A percentile compares a stretch with the other conserved stretches of the same genome.
phyloP scores from a whole-genome alignment of 768 basidiomycete species.

The Cystobasidiopsis lactophilus region DNA sequence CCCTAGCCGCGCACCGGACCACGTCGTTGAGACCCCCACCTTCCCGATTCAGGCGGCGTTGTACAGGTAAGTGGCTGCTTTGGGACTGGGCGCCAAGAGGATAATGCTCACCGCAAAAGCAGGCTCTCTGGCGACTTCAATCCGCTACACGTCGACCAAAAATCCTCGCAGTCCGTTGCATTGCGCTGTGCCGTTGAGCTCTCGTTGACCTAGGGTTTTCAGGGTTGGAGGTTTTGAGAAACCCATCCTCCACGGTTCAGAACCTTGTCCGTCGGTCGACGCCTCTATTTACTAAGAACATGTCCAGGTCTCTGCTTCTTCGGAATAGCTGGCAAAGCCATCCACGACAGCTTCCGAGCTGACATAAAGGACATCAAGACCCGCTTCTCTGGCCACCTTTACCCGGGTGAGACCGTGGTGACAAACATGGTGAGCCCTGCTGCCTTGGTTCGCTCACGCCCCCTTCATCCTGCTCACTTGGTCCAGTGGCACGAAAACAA shows the following conservation, averaged over 20 bases:
- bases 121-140: constrained; percentile 76
- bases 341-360: constrained; percentile 68
- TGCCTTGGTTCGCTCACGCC: too few species aligned
- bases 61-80: constrained; percentile 30
- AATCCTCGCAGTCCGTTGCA: too few species aligned
- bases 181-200: too few species aligned
- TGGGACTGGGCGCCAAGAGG: too few species aligned
- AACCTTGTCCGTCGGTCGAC: too few species aligned
- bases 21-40: constrained; percentile 71
- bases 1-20: constrained; percentile 67
- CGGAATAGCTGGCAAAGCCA: constrained; percentile 82
- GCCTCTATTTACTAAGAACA: too few species aligned
- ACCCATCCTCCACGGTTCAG: constrained; percentile 34
- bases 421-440: constrained; percentile 46
- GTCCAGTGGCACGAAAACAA: constrained; percentile 69
- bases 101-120: too few species aligned
- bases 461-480: too few species aligned
- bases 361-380: constrained; percentile 82
- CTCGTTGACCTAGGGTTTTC: constrained; percentile 85
- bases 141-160: constrained; percentile 1
- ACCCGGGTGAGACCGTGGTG: constrained; percentile 81
- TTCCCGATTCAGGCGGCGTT: constrained; percentile 58
- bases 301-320: constrained; percentile 60
- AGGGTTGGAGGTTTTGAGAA: constrained; percentile 77
- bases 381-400: constrained; percentile 75